Evolutionary conservation across 495 filamentous ascomycete species (phyloP).

Genomic region (Penicillium coffeae): DNA sequence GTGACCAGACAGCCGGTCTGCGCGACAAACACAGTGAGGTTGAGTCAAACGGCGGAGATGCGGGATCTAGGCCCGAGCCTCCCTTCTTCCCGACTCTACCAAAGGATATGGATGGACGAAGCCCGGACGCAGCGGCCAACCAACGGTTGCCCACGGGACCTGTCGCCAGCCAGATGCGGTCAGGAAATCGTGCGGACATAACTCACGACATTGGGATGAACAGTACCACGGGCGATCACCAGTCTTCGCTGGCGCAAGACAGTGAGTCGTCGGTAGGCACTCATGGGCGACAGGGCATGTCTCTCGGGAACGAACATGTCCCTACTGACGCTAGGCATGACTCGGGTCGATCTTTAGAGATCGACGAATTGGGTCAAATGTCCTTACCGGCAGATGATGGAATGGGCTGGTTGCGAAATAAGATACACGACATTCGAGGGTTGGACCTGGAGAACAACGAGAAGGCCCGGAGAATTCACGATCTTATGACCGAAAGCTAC

Average conservation of each 20-base stretch:
- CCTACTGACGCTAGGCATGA: constrained; percentile 1
- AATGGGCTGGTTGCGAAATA: constrained; percentile 69
- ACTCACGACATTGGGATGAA: not conserved
- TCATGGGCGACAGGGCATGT: constrained; percentile 1
- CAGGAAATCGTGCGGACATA: not conserved
- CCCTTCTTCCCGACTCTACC: constrained; percentile 22
- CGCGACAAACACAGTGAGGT: constrained; percentile 12
- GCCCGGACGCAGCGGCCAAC: constrained; percentile 15
- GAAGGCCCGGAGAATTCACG: constrained; percentile 82
- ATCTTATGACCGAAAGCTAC: constrained; percentile 77
- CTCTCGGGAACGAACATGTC: not conserved
- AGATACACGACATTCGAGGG: constrained; percentile 72
- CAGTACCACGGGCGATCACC: not conserved
- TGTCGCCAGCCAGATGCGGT: not conserved
- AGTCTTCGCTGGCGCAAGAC: not conserved
- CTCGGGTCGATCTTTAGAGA: constrained; percentile 7
- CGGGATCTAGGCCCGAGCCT: constrained; percentile 23
- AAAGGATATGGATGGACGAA: constrained; percentile 29
- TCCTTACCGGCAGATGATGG: constrained; percentile 88
- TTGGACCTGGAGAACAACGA: constrained; percentile 59
- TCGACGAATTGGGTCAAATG: constrained; percentile 19
- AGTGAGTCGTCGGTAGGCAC: not conserved
- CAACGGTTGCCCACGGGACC: constrained; percentile 7
- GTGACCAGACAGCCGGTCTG: constrained; percentile 7
- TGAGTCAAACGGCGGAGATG: constrained; percentile 14